Evolutionary conservation across 768 basidiomycete species (phyloP).

Genomic region (Auricularia sp.): DNA sequence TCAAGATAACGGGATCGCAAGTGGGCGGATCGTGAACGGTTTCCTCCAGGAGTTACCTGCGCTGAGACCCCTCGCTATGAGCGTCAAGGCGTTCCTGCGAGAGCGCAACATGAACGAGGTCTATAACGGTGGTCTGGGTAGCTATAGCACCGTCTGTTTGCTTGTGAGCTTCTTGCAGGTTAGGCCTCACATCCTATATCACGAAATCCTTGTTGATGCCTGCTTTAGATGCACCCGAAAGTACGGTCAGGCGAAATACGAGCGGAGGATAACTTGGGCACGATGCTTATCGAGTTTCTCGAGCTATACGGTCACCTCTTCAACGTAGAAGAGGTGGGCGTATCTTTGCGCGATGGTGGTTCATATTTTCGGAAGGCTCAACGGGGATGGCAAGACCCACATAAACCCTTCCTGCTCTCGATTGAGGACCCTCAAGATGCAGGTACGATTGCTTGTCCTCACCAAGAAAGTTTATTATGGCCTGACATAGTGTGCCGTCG

Average conservation of each 20-base stretch:
- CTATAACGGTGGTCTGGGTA: slow-evolving; percentile 90
- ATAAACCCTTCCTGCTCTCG: slow-evolving; percentile 50
- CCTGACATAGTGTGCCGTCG: not conserved
- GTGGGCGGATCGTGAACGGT: slow-evolving; percentile 69
- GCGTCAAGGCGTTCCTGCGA: slow-evolving; percentile 82
- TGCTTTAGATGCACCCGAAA: slow-evolving; percentile 79
- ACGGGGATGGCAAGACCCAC: slow-evolving; percentile 70
- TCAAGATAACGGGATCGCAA: slow-evolving; percentile 73
- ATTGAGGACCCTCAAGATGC: slow-evolving; percentile 90
- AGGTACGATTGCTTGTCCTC: slow-evolving; percentile 42
- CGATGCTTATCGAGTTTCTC: slow-evolving; percentile 94
- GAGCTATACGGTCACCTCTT: slow-evolving; percentile 89
- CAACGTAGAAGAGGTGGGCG: slow-evolving; percentile 84
- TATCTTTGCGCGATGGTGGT: slow-evolving; percentile 81
- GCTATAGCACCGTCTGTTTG: slow-evolving; percentile 88
- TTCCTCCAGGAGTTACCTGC: slow-evolving; percentile 72
- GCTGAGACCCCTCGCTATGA: slow-evolving; percentile 71
- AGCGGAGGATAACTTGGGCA: slow-evolving; percentile 78
- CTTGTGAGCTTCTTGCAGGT: slow-evolving; percentile 91
- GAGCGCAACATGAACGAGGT: slow-evolving; percentile 96
- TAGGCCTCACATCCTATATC: slow-evolving; percentile 8
- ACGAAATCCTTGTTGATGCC: not conserved
- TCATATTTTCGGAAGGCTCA: slow-evolving; percentile 76
- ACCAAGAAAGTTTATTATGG: not conserved
- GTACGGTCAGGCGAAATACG: slow-evolving; percentile 82